Conservation (phyloP, 345 rosid genomes). For the Gossypium stocksii region DNA sequence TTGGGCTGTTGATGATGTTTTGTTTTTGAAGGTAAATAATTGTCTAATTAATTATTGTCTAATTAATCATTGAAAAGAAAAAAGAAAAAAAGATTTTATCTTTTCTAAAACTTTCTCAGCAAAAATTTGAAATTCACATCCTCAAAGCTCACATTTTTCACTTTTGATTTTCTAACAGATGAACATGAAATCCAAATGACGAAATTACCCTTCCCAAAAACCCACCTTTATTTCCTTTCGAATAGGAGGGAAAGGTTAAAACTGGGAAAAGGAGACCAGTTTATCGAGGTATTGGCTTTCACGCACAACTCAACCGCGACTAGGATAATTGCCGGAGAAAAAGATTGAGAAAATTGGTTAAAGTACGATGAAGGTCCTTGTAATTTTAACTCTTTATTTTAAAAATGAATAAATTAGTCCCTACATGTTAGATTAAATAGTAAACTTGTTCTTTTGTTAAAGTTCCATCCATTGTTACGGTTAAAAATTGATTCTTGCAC, state of each 20-base stretch:
- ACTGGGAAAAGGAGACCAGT: background rate
- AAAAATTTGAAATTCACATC: background rate
- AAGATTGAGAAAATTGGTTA: too few species aligned
- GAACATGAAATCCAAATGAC: background rate
- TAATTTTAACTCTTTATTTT: too few species aligned
- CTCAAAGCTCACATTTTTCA: slow-evolving; percentile 10
- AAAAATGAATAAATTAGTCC: too few species aligned
- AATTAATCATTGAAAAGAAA: too few species aligned
- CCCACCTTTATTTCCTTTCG: background rate
- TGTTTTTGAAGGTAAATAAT: background rate
- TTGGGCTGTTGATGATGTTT: background rate
- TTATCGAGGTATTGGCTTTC: background rate
- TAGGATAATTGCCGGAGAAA: background rate
- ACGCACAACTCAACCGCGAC: background rate
- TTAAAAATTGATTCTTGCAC: too few species aligned
- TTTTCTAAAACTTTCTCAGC: background rate
- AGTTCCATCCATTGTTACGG: too few species aligned
- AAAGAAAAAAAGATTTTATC: background rate
- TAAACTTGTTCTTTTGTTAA: too few species aligned
- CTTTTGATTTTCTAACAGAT: background rate
- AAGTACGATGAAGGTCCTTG: too few species aligned
- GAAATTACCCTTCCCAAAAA: background rate
- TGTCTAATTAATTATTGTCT: background rate
- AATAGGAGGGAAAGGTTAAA: background rate
- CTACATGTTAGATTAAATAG: too few species aligned